Evolutionary conservation across 768 basidiomycete species (phyloP).

Genomic region (Phylloporus rhodoxanthus): DNA sequence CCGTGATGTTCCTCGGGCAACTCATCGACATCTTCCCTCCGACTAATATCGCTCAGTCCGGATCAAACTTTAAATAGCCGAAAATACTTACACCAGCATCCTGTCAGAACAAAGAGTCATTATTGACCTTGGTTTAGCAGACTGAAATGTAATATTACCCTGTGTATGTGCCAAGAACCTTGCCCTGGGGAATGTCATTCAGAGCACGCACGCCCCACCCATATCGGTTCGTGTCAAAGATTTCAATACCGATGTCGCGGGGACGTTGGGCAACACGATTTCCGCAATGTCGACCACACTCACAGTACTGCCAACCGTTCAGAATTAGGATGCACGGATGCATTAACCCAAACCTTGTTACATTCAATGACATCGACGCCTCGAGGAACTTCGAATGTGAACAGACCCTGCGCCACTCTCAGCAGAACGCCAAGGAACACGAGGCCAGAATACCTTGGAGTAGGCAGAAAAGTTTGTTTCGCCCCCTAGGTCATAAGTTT

Average conservation of each 20-base stretch:
- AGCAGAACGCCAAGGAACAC: background rate
- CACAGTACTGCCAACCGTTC: conserved; percentile 35
- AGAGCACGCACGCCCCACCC: conserved; percentile 65
- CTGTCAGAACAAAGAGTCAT: conserved; percentile 24
- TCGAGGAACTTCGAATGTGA: conserved; percentile 36
- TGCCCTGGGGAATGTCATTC: conserved; percentile 40
- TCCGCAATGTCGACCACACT: conserved; percentile 39
- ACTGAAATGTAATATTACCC: conserved; percentile 39
- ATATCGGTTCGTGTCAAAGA: conserved; percentile 55
- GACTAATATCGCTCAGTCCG: conserved; percentile 26
- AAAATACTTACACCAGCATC: conserved; percentile 38
- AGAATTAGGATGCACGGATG: background rate
- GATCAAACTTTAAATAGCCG: background rate
- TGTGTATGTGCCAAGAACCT: conserved; percentile 62
- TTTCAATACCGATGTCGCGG: conserved; percentile 50
- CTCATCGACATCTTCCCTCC: conserved; percentile 37
- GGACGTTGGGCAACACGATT: conserved; percentile 62
- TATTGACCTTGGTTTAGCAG: conserved; percentile 2
- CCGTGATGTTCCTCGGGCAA: conserved; percentile 34
- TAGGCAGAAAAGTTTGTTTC: conserved; percentile 38
- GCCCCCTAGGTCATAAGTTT: conserved; percentile 27
- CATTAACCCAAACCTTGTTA: conserved; percentile 41
- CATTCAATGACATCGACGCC: conserved; percentile 60
- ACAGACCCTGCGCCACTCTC: conserved; percentile 39
- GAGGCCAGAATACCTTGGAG: conserved; percentile 25